Base-by-base conservation (phyloP, 2,329 filamentous ascomycete species). In the Dactylellina parvicollis region DNA sequence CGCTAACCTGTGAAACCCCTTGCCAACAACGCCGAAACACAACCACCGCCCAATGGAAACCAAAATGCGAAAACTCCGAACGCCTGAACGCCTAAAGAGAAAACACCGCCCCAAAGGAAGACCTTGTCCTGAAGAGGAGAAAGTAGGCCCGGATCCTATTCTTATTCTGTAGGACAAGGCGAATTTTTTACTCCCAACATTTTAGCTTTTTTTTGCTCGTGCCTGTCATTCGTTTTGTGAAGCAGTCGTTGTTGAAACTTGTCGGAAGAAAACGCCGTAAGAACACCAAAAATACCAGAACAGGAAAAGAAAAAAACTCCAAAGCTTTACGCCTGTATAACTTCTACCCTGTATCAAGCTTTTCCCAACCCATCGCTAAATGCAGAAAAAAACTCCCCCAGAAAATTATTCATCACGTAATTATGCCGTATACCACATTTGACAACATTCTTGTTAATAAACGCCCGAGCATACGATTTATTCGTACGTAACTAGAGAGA, bases 71-170 rank as follows among this genome's bases (percentile, higher is more conserved):
- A 49, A 30, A 9, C 38, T 36, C 16, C 2, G 16, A 66, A 66
- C 62, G 32, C 64, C 62, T 46, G 54, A 55, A 67, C 52, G 62
- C 62, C 62, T 22, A 20, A 24, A 18, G 18, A 9, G 24, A 16
- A 24, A 20, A 32, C 42, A 22, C 36, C 12, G n/a, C 46, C 30
- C 2, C 18, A 4, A 30, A 16, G 7, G 18, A 5, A 44, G 24
- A 28, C 34, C 46, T 46, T 4, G 26, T 60, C 26, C 44, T 54
- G 54, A 69, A 57, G 54, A 59, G 34, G 8, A 59, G 54, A 9
- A 20, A 30, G 14, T 10, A 28, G 10, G 18, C n/a, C 14, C 8
- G 30, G 32, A 34, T 50, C 18, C 34, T 36, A 24, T 38, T 10
- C 24, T 20, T 20, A 32, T 59, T 50, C 22, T 42, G 44, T 54